These are phyloP conservation scores for Trapa incisa DNA, from an alignment of 345 rosid species.

Conservation along the genomic window DNA sequence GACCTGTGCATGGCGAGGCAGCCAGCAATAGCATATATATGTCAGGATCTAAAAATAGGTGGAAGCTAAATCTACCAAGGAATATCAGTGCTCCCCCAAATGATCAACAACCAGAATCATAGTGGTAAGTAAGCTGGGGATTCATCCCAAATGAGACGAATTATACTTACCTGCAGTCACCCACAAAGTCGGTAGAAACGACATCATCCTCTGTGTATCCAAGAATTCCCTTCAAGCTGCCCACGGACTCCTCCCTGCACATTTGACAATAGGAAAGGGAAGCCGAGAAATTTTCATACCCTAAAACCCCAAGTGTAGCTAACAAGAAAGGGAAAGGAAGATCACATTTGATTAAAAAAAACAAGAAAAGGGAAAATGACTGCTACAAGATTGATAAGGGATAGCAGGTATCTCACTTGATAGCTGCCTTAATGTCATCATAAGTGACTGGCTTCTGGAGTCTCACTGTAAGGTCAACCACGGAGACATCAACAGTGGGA, in stretches of 20 bases:
- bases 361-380: neutral
- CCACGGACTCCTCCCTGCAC: constrained; percentile 46
- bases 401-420: constrained; percentile 27
- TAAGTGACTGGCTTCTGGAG: constrained; percentile 46
- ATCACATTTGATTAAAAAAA: too few species aligned
- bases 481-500: constrained; percentile 65
- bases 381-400: neutral
- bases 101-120: neutral
- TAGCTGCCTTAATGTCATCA: constrained; percentile 44
- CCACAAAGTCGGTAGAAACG: constrained; percentile 48
- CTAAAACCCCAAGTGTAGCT: neutral
- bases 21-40: neutral
- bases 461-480: constrained; percentile 60
- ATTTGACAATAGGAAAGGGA: neutral
- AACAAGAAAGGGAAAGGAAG: neutral
- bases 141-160: neutral
- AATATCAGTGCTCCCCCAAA: neutral
- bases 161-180: constrained; percentile 40
- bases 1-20: constrained; percentile 19
- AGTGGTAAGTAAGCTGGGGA: neutral
- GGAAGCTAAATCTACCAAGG: neutral
- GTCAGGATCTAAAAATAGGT: neutral
- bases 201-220: constrained; percentile 53
- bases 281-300: neutral
- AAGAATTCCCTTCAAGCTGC: constrained; percentile 48